Evolutionary conservation across 176 grass and related monocot species (phyloP).

Genomic region (Triticum urartu): DNA sequence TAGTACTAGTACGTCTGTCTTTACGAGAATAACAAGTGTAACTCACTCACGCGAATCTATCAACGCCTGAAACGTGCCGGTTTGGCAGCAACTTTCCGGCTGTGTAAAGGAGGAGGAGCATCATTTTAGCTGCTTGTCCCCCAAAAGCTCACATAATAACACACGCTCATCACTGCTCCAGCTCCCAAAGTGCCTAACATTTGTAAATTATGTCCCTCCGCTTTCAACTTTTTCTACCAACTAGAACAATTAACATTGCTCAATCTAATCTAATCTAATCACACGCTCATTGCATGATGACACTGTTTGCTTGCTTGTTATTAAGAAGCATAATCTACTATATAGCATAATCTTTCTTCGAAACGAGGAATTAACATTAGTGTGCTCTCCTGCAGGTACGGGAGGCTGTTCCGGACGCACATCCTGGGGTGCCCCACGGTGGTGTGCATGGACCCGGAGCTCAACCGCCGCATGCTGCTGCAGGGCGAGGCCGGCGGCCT

Average conservation of each 20-base stretch:
- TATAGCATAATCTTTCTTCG: too few relatives aligned
- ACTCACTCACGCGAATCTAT: background rate
- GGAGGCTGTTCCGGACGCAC: constrained; percentile 83
- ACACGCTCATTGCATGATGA: too few relatives aligned
- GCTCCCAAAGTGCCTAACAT: background rate
- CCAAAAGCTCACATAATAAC: too few relatives aligned
- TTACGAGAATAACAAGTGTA: too few relatives aligned
- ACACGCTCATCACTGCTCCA: background rate
- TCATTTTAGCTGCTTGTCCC: too few relatives aligned
- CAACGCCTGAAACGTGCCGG: background rate
- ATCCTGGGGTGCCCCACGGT: constrained; percentile 97
- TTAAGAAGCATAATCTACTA: too few relatives aligned
- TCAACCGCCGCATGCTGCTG: constrained; percentile 65
- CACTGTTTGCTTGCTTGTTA: too few relatives aligned
- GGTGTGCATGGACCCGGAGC: constrained; percentile 93
- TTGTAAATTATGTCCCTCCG: background rate
- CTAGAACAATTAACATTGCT: too few relatives aligned
- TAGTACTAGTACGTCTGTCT: too few relatives aligned
- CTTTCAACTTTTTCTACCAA: too few relatives aligned
- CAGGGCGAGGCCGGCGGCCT: constrained; percentile 69
- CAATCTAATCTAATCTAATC: too few relatives aligned
- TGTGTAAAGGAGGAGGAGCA: background rate
- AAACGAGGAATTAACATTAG: too few relatives aligned
- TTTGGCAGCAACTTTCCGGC: background rate
- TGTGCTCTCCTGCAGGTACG: constrained; percentile 52